These are phyloP conservation scores for Ustilago nuda DNA, from an alignment of 1,284 basidiomycete species.

Conservation along the genomic window DNA sequence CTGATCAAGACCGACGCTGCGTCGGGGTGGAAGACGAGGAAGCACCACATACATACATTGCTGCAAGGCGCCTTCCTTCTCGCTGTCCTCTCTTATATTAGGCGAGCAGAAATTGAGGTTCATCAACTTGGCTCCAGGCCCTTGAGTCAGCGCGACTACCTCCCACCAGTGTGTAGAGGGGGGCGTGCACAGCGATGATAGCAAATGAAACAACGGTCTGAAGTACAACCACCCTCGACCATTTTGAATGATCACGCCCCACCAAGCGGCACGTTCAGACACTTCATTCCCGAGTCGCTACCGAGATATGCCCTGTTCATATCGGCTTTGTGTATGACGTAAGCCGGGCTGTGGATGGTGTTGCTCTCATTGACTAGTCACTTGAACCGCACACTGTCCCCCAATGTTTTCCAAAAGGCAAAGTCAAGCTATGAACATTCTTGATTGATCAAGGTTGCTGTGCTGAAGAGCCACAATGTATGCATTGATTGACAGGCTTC, in stretches of 20 bases:
- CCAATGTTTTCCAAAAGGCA: too few relatives aligned
- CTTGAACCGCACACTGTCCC: not conserved
- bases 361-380: not conserved
- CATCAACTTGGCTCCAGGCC: not conserved
- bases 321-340: not conserved
- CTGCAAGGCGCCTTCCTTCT: too few relatives aligned
- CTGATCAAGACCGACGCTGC: too few relatives aligned
- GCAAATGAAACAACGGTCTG: not conserved
- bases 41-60: too few relatives aligned
- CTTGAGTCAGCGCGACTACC: not conserved
- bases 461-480: too few relatives aligned
- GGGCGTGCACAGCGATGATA: not conserved
- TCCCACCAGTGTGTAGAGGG: not conserved
- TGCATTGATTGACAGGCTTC: not conserved
- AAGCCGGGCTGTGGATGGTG: not conserved
- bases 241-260: not conserved
- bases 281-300: not conserved
- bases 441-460: too few relatives aligned
- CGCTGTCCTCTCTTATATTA: too few relatives aligned
- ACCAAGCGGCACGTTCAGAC: not conserved
- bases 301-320: not conserved
- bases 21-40: too few relatives aligned
- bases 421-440: too few relatives aligned
- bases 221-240: not conserved
- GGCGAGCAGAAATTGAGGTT: too few relatives aligned